Evolutionary conservation across 2,329 filamentous ascomycete species (phyloP).

Genomic region (Ilyonectria sp.): DNA sequence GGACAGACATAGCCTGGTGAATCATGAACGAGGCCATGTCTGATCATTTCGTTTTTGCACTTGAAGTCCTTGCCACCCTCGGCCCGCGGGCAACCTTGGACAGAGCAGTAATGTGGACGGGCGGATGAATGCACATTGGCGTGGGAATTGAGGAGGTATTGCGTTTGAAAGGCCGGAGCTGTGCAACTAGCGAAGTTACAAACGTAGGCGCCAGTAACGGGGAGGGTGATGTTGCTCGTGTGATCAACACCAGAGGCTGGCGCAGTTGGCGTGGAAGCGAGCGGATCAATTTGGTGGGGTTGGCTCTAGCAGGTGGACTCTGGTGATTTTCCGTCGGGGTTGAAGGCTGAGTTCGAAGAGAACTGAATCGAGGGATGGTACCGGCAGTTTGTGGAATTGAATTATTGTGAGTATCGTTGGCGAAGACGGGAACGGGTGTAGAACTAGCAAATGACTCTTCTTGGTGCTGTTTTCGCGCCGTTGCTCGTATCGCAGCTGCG

Average conservation of each 20-base stretch:
- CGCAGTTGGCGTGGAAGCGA: slow-evolving; percentile 58
- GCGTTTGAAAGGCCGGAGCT: slow-evolving; percentile 82
- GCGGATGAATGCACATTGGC: slow-evolving; percentile 78
- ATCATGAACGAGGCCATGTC: slow-evolving; percentile 89
- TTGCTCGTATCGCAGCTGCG: no score
- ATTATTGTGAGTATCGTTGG: no score
- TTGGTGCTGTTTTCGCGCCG: no score
- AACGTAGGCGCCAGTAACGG: slow-evolving; percentile 66
- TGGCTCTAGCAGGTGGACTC: no score
- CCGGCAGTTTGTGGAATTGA: no score
- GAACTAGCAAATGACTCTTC: no score
- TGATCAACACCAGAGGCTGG: slow-evolving; percentile 61
- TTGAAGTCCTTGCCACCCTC: slow-evolving; percentile 79
- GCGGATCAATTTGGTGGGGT: no score
- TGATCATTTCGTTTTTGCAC: slow-evolving; percentile 81
- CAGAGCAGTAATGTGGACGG: slow-evolving; percentile 76
- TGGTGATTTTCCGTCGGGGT: no score
- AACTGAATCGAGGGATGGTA: no score
- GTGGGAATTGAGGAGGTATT: slow-evolving; percentile 84
- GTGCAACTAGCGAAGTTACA: slow-evolving; percentile 76
- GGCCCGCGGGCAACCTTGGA: slow-evolving; percentile 72
- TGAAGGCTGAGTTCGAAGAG: no score
- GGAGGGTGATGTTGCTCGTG: slow-evolving; percentile 72
- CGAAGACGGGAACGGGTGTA: no score
- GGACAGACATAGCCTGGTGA: slow-evolving; percentile 97